phyloP scores from a whole-genome alignment of 495 filamentous ascomycete species.

The Aspergillus baeticus region DNA sequence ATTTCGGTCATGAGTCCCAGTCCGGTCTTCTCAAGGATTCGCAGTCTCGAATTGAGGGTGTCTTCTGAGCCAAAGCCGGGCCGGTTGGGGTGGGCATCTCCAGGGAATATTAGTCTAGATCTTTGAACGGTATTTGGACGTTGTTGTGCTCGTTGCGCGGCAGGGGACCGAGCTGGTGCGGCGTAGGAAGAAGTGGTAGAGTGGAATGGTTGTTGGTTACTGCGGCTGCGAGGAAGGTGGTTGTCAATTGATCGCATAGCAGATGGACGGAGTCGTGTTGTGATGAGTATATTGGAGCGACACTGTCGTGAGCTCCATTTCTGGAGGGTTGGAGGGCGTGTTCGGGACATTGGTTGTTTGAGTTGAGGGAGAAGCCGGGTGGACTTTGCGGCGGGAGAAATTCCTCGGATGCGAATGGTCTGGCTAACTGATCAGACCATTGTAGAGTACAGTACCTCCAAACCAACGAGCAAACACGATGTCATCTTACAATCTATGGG shows the following conservation, averaged over 20 bases:
- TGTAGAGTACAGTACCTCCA: background rate
- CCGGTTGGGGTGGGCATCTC: background rate
- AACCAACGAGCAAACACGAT: too few species aligned
- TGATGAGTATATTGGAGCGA: background rate
- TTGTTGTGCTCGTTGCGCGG: background rate
- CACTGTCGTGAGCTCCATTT: background rate
- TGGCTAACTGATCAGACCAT: background rate
- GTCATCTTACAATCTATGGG: too few species aligned
- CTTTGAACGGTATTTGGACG: too few species aligned
- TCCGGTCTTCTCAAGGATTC: background rate
- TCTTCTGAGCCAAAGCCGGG: background rate
- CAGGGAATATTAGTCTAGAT: background rate
- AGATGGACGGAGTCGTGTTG: background rate
- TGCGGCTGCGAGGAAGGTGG: background rate
- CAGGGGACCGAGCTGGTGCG: background rate
- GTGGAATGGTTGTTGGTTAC: background rate
- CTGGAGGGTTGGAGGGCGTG: background rate
- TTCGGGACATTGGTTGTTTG: constrained; percentile 4
- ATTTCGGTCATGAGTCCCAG: background rate
- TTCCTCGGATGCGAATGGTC: too few species aligned
- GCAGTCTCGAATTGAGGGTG: background rate
- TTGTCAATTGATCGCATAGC: background rate
- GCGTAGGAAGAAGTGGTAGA: background rate
- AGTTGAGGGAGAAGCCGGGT: background rate
- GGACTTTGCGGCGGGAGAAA: background rate